Evolutionary conservation across 2,329 filamentous ascomycete genomes (phyloP).

Genomic region (Fusarium nelsonii): DNA sequence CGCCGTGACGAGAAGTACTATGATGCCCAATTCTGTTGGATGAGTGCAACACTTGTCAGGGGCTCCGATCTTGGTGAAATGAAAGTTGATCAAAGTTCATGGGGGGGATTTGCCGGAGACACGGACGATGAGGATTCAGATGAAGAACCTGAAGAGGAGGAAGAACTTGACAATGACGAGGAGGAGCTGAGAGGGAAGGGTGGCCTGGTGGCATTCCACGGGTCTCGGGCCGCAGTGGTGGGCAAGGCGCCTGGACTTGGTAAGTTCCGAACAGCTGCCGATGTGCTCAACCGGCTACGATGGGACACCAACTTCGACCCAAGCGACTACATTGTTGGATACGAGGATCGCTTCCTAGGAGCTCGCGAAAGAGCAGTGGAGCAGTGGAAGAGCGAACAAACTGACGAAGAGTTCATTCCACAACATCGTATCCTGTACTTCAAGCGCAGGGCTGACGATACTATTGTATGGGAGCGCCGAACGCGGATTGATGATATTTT

Average conservation of each 20-base stretch:
- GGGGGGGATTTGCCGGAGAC: constrained; percentile 56
- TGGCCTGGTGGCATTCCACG: constrained; percentile 3
- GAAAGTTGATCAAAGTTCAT: constrained; percentile 61
- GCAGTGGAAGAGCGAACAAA: constrained; percentile 71
- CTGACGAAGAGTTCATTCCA: constrained; percentile 75
- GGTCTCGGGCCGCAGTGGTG: constrained; percentile 33
- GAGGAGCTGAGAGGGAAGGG: constrained; percentile 19
- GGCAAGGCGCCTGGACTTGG: constrained; percentile 51
- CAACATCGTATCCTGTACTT: constrained; percentile 74
- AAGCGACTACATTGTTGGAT: constrained; percentile 68
- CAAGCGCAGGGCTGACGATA: constrained; percentile 63
- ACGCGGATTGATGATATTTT: constrained; percentile 67
- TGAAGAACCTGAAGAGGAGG: constrained; percentile 57
- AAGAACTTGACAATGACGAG: constrained; percentile 43
- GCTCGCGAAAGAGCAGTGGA: constrained; percentile 66
- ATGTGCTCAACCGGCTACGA: constrained; percentile 70
- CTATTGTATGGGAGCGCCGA: constrained; percentile 68
- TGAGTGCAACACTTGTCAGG: constrained; percentile 58
- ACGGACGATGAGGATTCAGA: constrained; percentile 56
- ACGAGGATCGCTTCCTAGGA: constrained; percentile 71
- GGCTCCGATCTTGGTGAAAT: constrained; percentile 57
- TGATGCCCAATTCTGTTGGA: constrained; percentile 62
- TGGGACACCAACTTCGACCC: constrained; percentile 69
- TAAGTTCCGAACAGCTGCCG: constrained; percentile 68
- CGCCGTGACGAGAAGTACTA: constrained; percentile 61